Base-by-base conservation (phyloP, 306 rosid species). In the Prunus mume region DNA sequence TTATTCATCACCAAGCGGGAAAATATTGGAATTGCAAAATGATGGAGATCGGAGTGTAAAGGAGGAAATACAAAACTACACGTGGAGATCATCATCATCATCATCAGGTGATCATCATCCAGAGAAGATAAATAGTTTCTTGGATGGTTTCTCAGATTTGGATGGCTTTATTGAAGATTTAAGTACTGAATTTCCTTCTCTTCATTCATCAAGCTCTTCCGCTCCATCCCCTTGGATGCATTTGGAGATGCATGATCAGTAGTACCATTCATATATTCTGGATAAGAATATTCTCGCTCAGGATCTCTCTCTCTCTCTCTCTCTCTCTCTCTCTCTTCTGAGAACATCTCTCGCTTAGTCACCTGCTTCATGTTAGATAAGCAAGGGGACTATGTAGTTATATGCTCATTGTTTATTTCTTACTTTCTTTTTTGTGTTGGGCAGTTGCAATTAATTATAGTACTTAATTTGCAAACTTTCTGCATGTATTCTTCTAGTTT, bases 41-140 rank as follows among this genome's bases (percentile, higher is more conserved):
- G 51, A 38, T n/a, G 46, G 27, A 19, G 17, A 65, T 65, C 9
- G 20, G 28, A 20, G 51, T 38, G 7, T 65, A 19, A 65, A 34
- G 27, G 28, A 38, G 52, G 70, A 65, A 38, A 41, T 41, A 43
- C 51, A 65, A 41, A 27, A 41, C 25, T 10, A n/a, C 69, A 65
- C 34, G 14, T 10, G 69, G 69, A 34, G 69, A 65, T 65, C 51
- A 65, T 38, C 54, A 65, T 65, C 51, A 65, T 38, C 54, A 46
- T 12, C 17, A 41, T 12, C 55, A 13, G 71, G 34, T 4, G 17
- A 67, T 28, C 64, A 22, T 13, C 18, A 24, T 9, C 24, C 17
- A 11, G 32, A 58, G 17, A 24, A 58, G 27, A 56, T 56, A 56
- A 56, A 56, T 4, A 14, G 12, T 58, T 58, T 46, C 55, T 46